Base-by-base conservation (phyloP, 306 rosid genomes). In the Inga oerstediana region DNA sequence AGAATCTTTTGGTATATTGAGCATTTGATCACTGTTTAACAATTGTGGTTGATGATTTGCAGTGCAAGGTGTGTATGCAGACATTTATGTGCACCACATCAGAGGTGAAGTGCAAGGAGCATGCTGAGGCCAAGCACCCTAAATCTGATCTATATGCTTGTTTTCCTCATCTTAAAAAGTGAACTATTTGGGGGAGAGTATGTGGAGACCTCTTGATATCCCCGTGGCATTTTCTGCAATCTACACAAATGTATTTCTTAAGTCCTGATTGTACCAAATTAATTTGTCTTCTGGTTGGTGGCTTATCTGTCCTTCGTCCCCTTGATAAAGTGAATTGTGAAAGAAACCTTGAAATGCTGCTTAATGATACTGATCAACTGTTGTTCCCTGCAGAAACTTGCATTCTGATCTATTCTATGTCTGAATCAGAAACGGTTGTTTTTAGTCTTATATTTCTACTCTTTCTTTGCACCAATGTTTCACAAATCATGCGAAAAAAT, bases 61-160 rank as follows among this genome's bases (percentile, higher is more conserved):
- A 93, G 94, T 92, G 98, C 90, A 92, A 91, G 91, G 98, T 94
- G 66, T 94, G 98, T 79, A 92, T 94, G 98, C 97, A 94, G 56
- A 94, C 97, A 84, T 94, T 94, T 74, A 89, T 92, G 19, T 94
- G 98, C 85, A 94, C 97, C 81, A 94, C 98, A 54, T 79, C 97
- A 34, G 97, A 94, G 88, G 95, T 92, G 87, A 94, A 92, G 88
- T 94, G 98, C 84, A 87, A 81, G 91, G 97, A 92, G 83, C 98
- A 91, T 80, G 97, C 97, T 48, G 95, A 89, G 86, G 97, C 97
- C 62, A 94, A 86, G 73, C 98, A 94, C 86, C 97, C 97, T 2
- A 94, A 92, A 87, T 85, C 98, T 45, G 95, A 94, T 81, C 72
- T 91, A 52, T 49, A 3, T 76, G 8, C 64, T 32, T 94, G 97